Evolutionary conservation across 345 rosid genomes (phyloP).

Genomic region (Erodium maritimum): DNA sequence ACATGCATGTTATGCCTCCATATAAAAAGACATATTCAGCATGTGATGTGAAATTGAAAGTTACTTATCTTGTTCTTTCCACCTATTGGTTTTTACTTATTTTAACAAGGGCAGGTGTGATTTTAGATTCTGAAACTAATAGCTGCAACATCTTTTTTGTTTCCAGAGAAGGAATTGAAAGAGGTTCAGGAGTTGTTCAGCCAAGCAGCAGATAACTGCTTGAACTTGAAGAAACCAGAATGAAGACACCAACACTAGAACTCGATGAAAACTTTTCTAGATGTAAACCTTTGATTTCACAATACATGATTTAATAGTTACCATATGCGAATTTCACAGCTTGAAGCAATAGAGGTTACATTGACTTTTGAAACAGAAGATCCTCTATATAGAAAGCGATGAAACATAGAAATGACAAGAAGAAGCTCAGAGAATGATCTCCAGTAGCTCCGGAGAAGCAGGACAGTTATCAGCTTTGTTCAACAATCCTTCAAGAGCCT

Average conservation of each 20-base stretch:
- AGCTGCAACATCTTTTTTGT: conserved; percentile 3
- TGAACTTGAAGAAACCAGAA: conserved; percentile 77
- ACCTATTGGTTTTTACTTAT: too few species aligned
- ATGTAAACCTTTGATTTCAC: background rate
- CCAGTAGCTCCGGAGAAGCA: background rate
- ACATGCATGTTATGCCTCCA: background rate
- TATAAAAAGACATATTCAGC: background rate
- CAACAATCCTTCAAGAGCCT: background rate
- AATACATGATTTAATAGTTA: background rate
- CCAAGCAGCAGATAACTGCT: conserved; percentile 72
- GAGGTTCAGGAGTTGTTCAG: conserved; percentile 74
- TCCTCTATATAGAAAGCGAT: background rate
- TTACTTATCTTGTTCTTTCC: too few species aligned
- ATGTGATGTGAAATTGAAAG: background rate
- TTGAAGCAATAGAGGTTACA: background rate
- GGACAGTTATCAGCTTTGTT: background rate
- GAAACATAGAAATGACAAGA: background rate
- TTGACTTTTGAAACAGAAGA: too few species aligned
- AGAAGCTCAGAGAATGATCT: background rate
- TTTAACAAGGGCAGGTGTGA: too few species aligned
- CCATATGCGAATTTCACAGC: background rate
- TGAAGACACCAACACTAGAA: conserved; percentile 8
- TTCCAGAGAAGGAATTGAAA: conserved; percentile 70
- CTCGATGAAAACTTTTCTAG: background rate
- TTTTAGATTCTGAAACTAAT: background rate